Evolutionary conservation across 2,329 filamentous ascomycete genomes (phyloP), one percentile per base, ranked within the genome.

Genomic region (Dactylellina sp.): DNA sequence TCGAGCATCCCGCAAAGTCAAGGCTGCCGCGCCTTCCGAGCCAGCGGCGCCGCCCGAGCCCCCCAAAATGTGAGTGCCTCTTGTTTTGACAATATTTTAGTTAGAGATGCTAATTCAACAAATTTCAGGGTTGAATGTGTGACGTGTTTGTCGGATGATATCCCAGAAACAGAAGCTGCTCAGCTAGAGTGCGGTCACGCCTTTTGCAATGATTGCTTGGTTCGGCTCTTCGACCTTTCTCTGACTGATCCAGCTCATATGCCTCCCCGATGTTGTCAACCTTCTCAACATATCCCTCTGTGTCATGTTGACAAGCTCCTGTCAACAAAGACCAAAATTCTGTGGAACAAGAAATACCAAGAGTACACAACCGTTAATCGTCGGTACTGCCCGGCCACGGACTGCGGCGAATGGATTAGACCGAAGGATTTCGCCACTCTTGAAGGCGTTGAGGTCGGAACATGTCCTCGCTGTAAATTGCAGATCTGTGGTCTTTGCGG

Each of bases 181-280:
- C 68, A 89, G 80, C 86, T 96, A 37, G 86, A 87, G 76, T 96
- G 93, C 80, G 88, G 88, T 1, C 92, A 96, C 81, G 87, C 88
- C 75, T 93, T 94, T 89, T 96, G 93, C 81, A 85, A 90, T 76
- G 80, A 85, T 6, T 96, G 93, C 80, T 83, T 97, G 42, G 89
- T 88, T 80, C 87, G 88, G 55, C 85, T 88, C 66, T 96, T 96
- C 81, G 87, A 85, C 61, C 84, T 92, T 74, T 95, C 92, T 9
- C 84, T 93, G 75, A 89, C 85, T 44, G 91, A 96, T 79, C 88
- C 91, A 0, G 86, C 88, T 72, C 89, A 92, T 77, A 96, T 96
- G 91, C 92, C 93, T 16, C 93, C 93, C 0, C 87, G 85, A 79
- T 97, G 92, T 81, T 97, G 92, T 81, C 89, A 87, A 1, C 62